A percentile compares a stretch with the other conserved stretches of the same genome.
phyloP scores from a whole-genome alignment of 2,329 filamentous ascomycete genomes.

The Colletotrichum lini region DNA sequence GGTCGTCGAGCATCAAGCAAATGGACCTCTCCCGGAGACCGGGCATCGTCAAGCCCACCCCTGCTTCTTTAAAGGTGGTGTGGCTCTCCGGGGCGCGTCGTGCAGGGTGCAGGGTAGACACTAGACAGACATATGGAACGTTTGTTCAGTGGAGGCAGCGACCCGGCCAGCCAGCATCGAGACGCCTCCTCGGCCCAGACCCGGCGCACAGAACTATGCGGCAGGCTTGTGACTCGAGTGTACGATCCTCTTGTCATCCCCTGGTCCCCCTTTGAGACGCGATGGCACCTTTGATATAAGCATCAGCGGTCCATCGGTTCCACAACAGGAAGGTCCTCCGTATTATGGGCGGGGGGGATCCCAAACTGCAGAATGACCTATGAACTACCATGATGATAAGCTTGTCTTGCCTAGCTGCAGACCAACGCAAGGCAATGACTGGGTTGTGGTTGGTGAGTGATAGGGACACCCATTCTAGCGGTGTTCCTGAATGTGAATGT shows the following conservation, averaged over 20 bases:
- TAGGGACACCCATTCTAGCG: slow-evolving; percentile 3
- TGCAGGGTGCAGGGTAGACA: slow-evolving; percentile 23
- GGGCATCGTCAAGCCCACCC: neutral
- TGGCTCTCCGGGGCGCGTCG: slow-evolving; percentile 1
- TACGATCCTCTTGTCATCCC: neutral
- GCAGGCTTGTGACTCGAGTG: too few species aligned
- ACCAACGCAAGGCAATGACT: neutral
- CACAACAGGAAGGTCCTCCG: slow-evolving; percentile 23
- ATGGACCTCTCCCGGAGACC: neutral
- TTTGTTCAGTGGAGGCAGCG: slow-evolving; percentile 24
- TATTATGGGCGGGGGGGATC: neutral
- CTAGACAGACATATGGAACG: neutral
- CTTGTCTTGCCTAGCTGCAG: neutral
- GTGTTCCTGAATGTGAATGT: slow-evolving; percentile 15
- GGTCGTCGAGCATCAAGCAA: slow-evolving; percentile 12
- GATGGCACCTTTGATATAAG: slow-evolving; percentile 33
- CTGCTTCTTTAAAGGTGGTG: neutral
- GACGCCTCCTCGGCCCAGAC: neutral
- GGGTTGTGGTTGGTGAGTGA: neutral
- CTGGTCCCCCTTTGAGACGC: neutral
- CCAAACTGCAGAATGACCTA: neutral
- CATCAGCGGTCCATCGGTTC: slow-evolving; percentile 17
- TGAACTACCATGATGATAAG: neutral
- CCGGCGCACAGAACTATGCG: neutral
- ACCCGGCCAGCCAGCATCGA: neutral